Conservation (phyloP, 306 rosid genomes). For the Crotalaria pallida region DNA sequence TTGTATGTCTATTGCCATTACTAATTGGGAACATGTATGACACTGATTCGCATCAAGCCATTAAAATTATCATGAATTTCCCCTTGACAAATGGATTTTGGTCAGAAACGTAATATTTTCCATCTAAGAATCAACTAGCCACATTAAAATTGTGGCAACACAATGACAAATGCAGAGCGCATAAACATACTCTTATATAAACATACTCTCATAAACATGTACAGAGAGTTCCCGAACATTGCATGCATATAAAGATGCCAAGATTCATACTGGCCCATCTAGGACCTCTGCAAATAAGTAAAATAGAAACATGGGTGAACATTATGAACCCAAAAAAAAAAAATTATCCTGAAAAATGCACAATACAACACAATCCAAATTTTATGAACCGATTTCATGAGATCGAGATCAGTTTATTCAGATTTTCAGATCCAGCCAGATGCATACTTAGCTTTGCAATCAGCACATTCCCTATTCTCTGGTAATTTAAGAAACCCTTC, state of each 20-base stretch:
- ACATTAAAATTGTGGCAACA: background rate
- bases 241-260: constrained; percentile 99
- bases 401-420: constrained; percentile 10
- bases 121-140: background rate
- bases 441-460: constrained; percentile 97
- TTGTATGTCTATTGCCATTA: no score
- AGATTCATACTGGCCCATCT: constrained; percentile 99
- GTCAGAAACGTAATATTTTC: no score
- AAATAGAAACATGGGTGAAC: constrained; percentile 14
- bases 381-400: constrained; percentile 19
- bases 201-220: constrained; percentile 96
- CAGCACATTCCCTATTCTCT: constrained; percentile 97
- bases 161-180: background rate
- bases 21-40: no score
- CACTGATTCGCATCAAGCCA: no score
- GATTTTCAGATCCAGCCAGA: constrained; percentile 21
- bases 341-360: background rate
- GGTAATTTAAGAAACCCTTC: constrained; percentile 97
- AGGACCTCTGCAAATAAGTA: constrained; percentile 75
- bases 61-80: no score
- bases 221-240: constrained; percentile 98
- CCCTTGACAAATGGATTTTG: no score
- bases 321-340: background rate
- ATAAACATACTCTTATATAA: constrained; percentile 16
- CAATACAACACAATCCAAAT: background rate